Evolutionary conservation across 768 basidiomycete genomes (phyloP).

Genomic region (Hygrocybe punicea): DNA sequence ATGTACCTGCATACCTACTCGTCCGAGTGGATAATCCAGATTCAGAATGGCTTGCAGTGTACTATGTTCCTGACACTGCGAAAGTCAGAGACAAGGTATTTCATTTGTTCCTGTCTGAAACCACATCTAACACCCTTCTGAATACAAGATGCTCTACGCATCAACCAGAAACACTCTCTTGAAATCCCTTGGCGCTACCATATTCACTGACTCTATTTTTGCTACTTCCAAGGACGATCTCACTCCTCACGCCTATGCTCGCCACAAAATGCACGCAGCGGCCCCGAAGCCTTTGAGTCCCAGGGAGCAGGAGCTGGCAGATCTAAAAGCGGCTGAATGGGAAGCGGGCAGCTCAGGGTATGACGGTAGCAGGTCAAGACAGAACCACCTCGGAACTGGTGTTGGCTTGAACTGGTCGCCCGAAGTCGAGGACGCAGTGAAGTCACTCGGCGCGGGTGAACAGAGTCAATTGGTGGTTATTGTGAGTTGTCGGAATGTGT

Average conservation of each 20-base stretch:
- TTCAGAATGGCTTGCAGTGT: conserved; percentile 68
- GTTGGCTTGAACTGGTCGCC: conserved; percentile 67
- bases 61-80: conserved; percentile 80
- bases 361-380: conserved; percentile 54
- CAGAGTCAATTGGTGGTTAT: conserved; percentile 58
- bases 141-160: conserved; percentile 79
- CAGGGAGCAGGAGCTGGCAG: conserved; percentile 77
- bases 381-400: conserved; percentile 53
- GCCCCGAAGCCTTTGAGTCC: conserved; percentile 82
- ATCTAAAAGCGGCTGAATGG: conserved; percentile 75
- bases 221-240: conserved; percentile 70
- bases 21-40: conserved; percentile 58
- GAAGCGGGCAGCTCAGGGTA: conserved; percentile 47
- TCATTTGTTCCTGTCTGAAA: not conserved
- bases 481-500: no score
- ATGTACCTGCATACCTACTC: conserved; percentile 73
- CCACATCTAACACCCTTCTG: not conserved
- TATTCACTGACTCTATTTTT: conserved; percentile 72
- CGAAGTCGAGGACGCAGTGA: conserved; percentile 63
- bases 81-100: conserved; percentile 73
- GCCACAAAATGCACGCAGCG: conserved; percentile 64
- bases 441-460: conserved; percentile 48
- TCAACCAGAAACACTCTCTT: conserved; percentile 68
- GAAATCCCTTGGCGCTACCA: conserved; percentile 68
- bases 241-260: conserved; percentile 64